A percentile compares a stretch with the other conserved stretches of the same genome.
These are phyloP conservation scores for Petunia secreta DNA, from an alignment of 257 asterid genomes.

Conservation along the genomic window DNA sequence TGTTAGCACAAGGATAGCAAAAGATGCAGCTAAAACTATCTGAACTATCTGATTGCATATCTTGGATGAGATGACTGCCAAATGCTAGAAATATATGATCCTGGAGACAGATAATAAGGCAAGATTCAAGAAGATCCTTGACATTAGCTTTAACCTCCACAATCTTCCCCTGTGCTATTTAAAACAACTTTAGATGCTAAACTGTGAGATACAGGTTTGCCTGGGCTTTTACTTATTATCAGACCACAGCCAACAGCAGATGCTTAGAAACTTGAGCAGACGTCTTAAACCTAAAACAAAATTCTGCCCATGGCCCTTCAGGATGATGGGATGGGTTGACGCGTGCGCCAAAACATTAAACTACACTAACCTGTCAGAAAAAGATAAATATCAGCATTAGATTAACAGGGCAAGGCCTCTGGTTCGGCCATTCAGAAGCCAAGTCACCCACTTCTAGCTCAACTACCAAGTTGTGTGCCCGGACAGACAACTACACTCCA, in stretches of 20 bases:
- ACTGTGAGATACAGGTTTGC: conserved; percentile 3
- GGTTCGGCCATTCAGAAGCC: background rate
- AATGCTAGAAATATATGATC: background rate
- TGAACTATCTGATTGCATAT: background rate
- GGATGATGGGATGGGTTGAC: too few relatives aligned
- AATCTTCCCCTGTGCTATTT: background rate
- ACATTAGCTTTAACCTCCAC: conserved; percentile 2
- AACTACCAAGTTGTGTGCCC: background rate
- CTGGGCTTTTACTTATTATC: background rate
- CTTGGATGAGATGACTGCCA: conserved; percentile 4
- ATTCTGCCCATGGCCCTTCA: background rate
- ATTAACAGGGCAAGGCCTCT: background rate
- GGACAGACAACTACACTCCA: background rate
- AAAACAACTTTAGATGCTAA: background rate
- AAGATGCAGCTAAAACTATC: background rate
- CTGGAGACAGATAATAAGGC: background rate
- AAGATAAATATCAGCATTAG: background rate
- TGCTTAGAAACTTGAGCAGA: background rate
- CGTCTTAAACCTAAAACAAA: background rate
- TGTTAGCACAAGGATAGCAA: conserved; percentile 3
- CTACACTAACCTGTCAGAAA: too few relatives aligned
- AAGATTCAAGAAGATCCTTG: background rate
- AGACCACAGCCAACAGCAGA: background rate
- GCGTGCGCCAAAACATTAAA: too few relatives aligned
- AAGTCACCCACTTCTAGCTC: background rate